Evolutionary conservation across 2,329 filamentous ascomycete genomes (phyloP), one percentile per base, ranked within the genome.

Genomic region (Bimuria novae-zelandiae): DNA sequence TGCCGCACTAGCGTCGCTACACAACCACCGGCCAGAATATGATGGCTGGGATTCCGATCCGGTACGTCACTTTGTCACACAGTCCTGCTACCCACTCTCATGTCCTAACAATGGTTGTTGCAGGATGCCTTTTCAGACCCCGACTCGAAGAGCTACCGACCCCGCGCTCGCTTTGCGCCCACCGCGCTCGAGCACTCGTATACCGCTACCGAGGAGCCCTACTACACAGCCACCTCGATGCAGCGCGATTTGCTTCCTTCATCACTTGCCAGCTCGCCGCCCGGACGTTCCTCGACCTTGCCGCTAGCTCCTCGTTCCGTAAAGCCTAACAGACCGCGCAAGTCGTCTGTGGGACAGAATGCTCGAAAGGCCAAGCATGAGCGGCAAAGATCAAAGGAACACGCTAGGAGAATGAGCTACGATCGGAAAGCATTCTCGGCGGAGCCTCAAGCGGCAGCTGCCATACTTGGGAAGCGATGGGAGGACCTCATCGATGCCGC

Each of bases 401-500:
- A 87, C 43, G 84, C 86, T 49, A 88, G 89, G 77, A 83, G 89
- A 57, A 80, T 90, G 59, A 88, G 88, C 67, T 83, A 87, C 52
- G 86, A 88, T 64, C 84, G 90, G 57, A 96, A 96, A 76, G 90
- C 91, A 51, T 84, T 89, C 61, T 96, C 91, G 14, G 90, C 90
- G 36, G 93, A 97, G 74, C 92, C 92, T 21, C 84, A 88, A 51
- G 86, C 84, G 17, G 88, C 89, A 54, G 89, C 82, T 16, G 84
- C 82, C 64, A 79, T 83, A 43, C 85, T 89, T 75, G 92, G 90
- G 60, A 96, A 94, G 77, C 84, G 93, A 66, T 97, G 93, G 94
- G 91, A 96, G 75, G 93, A 97, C 74, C 81, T 97, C 55, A 95
- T 97, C 60, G 92, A 97, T 75, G 93, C 93, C 47, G 93, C 90